Conservation (phyloP, 805 yeast genomes). For the Lachancea sp. region DNA sequence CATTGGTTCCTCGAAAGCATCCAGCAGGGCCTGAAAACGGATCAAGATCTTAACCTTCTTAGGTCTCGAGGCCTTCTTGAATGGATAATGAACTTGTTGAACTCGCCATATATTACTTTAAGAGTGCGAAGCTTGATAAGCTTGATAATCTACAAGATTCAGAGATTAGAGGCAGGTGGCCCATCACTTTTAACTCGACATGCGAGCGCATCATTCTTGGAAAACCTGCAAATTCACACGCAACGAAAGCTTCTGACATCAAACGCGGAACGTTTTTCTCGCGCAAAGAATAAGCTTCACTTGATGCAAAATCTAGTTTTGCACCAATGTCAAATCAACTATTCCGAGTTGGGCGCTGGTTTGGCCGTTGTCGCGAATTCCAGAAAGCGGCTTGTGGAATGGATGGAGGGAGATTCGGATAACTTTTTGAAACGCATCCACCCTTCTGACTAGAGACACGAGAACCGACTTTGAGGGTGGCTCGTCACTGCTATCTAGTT, state of each 20-base stretch:
- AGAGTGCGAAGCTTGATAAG: conserved; percentile 38
- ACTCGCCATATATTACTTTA: conserved; percentile 43
- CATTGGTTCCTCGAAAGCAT: conserved; percentile 59
- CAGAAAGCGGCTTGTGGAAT: conserved; percentile 53
- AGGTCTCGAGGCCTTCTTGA: conserved; percentile 56
- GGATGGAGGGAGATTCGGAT: conserved; percentile 50
- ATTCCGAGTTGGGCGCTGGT: conserved; percentile 21
- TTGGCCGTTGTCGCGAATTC: conserved; percentile 29
- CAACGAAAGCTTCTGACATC: conserved; percentile 11
- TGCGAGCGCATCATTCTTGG: conserved; percentile 40
- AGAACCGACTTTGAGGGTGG: neutral
- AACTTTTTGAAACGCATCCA: conserved; percentile 41
- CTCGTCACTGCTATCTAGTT: no score
- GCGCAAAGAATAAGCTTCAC: conserved; percentile 14
- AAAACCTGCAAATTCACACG: conserved; percentile 18
- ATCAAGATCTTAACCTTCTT: conserved; percentile 48
- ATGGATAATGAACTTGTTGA: conserved; percentile 50
- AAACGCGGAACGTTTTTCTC: conserved; percentile 7
- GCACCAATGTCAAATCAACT: conserved; percentile 41
- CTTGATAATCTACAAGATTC: conserved; percentile 41
- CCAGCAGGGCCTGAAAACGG: conserved; percentile 40
- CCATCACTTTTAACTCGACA: conserved; percentile 53
- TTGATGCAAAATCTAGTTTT: conserved; percentile 33
- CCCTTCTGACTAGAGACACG: neutral
- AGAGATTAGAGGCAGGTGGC: conserved; percentile 50